These are phyloP conservation scores for Hemisphaericaspora subhashii DNA, from an alignment of 1,139 yeast genomes.

Conservation along the genomic window DNA sequence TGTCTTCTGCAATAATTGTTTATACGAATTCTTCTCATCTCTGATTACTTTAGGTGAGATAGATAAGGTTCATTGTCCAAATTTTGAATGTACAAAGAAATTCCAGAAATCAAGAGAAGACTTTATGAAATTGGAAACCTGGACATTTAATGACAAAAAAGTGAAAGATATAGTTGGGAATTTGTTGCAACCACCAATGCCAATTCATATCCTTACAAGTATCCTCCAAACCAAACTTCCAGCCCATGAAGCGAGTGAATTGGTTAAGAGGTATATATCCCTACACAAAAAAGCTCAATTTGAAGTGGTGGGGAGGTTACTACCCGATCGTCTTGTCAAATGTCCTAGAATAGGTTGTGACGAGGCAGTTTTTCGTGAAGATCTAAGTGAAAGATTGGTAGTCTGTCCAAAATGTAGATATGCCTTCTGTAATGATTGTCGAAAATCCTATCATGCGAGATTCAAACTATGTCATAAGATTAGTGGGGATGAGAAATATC, in stretches of 20 bases:
- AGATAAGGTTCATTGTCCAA: conserved; percentile 60
- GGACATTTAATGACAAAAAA: conserved; percentile 19
- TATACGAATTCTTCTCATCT: conserved; percentile 45
- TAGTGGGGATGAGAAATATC: conserved; percentile 18
- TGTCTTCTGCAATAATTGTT: conserved; percentile 53
- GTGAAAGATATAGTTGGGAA: conserved; percentile 26
- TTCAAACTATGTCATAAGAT: conserved; percentile 40
- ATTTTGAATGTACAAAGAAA: conserved; percentile 44
- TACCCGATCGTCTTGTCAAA: conserved; percentile 50
- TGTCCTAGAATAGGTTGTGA: conserved; percentile 54
- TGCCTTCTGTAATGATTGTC: conserved; percentile 62
- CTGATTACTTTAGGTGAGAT: conserved; percentile 53
- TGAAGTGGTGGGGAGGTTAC: conserved; percentile 43
- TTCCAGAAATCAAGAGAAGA: conserved; percentile 17
- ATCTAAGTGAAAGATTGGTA: conserved; percentile 53
- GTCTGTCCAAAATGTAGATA: conserved; percentile 53
- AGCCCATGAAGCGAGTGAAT: conserved; percentile 17
- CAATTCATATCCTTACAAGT: conserved; percentile 27
- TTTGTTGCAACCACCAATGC: conserved; percentile 41
- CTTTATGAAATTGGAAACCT: conserved; percentile 23
- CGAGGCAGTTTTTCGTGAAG: conserved; percentile 45
- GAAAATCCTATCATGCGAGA: conserved; percentile 67
- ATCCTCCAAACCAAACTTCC: conserved; percentile 22
- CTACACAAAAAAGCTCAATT: conserved; percentile 39
- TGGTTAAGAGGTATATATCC: conserved; percentile 38